Conservation (phyloP, 108 stramenopile species). For the Nannochloropsis salina region DNA sequence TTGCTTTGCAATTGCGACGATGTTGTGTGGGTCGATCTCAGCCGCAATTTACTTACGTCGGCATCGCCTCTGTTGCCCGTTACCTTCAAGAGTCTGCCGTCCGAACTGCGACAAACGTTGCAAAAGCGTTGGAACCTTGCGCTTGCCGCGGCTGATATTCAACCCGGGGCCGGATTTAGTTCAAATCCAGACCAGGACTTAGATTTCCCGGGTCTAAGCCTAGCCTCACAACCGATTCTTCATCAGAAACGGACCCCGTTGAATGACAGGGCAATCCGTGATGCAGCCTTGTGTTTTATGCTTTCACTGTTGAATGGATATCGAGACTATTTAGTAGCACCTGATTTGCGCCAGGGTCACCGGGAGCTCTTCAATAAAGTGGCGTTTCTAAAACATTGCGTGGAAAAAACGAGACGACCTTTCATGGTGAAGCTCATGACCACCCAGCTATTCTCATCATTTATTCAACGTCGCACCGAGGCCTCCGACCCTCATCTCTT, state of each 20-base stretch:
- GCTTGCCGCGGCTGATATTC: constrained; percentile 6
- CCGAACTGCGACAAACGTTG: background rate
- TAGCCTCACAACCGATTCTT: background rate
- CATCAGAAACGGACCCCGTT: background rate
- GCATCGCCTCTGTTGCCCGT: background rate
- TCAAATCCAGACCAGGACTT: background rate
- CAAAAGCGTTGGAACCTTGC: background rate
- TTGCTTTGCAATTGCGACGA: constrained; percentile 6
- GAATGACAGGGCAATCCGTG: constrained; percentile 7
- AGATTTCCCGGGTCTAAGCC: constrained; percentile 8
- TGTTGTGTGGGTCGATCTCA: background rate
- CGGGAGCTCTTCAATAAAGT: background rate
- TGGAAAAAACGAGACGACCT: background rate
- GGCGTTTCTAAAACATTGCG: background rate
- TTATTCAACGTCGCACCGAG: background rate
- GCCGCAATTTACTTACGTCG: background rate
- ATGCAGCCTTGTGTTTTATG: constrained; percentile 15
- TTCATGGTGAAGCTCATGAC: background rate
- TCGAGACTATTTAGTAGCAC: constrained; percentile 14
- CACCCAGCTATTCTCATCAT: background rate
- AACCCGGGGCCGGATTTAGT: background rate
- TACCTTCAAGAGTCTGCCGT: background rate
- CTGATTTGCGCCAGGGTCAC: background rate
- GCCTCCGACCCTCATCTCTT: constrained; percentile 13
- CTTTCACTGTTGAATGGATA: constrained; percentile 15